These are phyloP conservation scores for Didymella sp. DNA, from an alignment of 2,329 filamentous ascomycete species.

Conservation along the genomic window DNA sequence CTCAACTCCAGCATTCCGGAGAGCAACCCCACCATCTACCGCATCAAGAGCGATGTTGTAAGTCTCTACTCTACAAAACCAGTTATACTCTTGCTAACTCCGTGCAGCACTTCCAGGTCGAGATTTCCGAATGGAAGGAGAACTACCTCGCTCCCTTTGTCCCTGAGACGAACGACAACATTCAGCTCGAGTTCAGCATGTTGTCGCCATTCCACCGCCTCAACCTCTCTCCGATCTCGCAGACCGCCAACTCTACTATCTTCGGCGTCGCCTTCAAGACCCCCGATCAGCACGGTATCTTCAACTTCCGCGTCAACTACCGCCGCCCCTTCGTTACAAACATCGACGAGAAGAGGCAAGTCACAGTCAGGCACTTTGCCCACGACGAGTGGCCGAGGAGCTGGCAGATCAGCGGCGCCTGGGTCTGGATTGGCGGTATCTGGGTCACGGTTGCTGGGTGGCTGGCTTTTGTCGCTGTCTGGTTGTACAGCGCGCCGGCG, in stretches of 20 bases:
- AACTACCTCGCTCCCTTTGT: constrained; percentile 78
- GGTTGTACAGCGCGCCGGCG: constrained; percentile 77
- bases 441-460: constrained; percentile 84
- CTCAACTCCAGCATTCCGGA: constrained; percentile 52
- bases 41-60: constrained; percentile 96
- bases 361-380: constrained; percentile 94
- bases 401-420: constrained; percentile 87
- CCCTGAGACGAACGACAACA: constrained; percentile 70
- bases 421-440: constrained; percentile 93
- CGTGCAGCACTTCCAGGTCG: constrained; percentile 79
- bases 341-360: constrained; percentile 91
- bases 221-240: constrained; percentile 65
- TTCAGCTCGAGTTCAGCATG: constrained; percentile 99
- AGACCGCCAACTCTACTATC: constrained; percentile 71
- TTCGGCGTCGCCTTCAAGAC: constrained; percentile 80
- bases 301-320: constrained; percentile 98
- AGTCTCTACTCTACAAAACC: constrained; percentile 51
- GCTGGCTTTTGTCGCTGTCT: constrained; percentile 82
- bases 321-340: constrained; percentile 90
- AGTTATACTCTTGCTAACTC: constrained; percentile 14
- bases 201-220: constrained; percentile 96
- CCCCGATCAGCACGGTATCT: constrained; percentile 98
- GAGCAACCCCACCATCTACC: constrained; percentile 85
- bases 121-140: constrained; percentile 82
- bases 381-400: constrained; percentile 96